These are phyloP conservation scores for Tetraselmis striata DNA, from an alignment of 139 green algal genomes.

Conservation along the genomic window DNA sequence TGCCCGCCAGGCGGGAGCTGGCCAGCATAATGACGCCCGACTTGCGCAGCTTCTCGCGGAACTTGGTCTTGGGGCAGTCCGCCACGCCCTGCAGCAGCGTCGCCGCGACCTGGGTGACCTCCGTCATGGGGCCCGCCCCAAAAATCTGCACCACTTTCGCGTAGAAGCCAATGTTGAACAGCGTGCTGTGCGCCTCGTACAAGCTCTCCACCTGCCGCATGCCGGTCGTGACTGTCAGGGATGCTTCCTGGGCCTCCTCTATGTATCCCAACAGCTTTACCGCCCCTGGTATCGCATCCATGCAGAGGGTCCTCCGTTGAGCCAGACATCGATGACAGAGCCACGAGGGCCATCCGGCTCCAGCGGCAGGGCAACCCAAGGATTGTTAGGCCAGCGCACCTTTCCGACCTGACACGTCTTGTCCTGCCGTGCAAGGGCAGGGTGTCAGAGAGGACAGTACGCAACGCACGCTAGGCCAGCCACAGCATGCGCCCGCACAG, in stretches of 20 bases:
- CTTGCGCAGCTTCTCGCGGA: neutral
- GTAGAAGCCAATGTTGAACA: neutral
- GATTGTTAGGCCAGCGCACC: neutral
- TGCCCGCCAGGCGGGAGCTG: neutral
- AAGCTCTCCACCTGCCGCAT: neutral
- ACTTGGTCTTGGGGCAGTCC: neutral
- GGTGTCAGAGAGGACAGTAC: no score
- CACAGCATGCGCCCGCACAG: no score
- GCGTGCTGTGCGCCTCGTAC: neutral
- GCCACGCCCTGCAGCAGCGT: neutral
- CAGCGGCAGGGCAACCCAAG: no score
- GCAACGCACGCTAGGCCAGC: no score
- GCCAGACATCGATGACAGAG: no score
- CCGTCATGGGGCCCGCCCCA: neutral
- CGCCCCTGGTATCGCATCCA: no score
- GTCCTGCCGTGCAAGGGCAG: no score
- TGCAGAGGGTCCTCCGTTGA: no score
- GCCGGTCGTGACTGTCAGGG: no score
- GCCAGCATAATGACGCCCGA: neutral
- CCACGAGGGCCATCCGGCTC: no score
- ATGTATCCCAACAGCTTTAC: no score
- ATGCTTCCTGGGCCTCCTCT: no score
- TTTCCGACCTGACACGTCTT: neutral
- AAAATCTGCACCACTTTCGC: neutral
- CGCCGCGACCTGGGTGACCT: neutral